Conservation (phyloP, 2,329 filamentous ascomycete genomes). For the Mycosphaerella arachidis region DNA sequence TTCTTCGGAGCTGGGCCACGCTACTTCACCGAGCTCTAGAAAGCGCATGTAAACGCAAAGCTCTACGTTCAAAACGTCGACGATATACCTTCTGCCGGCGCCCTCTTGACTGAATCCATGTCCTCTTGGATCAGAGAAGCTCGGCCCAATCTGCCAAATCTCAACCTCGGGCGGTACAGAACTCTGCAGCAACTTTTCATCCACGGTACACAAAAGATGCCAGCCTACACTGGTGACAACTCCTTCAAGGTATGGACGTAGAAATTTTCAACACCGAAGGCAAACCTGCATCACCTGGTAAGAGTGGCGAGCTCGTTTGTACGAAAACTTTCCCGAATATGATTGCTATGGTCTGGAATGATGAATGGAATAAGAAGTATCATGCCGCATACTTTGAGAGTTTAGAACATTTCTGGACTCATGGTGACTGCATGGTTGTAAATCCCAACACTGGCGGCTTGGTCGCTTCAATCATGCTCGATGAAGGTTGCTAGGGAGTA, state of each 20-base stretch:
- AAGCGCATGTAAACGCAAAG: conserved; percentile 37
- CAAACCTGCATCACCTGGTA: conserved; percentile 54
- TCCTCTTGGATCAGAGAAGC: conserved; percentile 3
- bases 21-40: conserved; percentile 65
- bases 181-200: conserved; percentile 61
- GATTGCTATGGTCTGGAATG: conserved; percentile 48
- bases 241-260: conserved; percentile 51
- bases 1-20: conserved; percentile 68
- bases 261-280: conserved; percentile 55
- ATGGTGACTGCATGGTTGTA: conserved; percentile 69
- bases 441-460: conserved; percentile 59
- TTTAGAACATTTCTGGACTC: conserved; percentile 63
- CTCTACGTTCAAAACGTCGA: conserved; percentile 4
- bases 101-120: conserved; percentile 1
- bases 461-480: too few species aligned
- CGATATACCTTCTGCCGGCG: conserved; percentile 6
- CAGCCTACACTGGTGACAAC: conserved; percentile 56
- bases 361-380: conserved; percentile 34
- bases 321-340: conserved; percentile 67
- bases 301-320: conserved; percentile 66
- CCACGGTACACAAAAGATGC: conserved; percentile 61
- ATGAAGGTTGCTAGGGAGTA: too few species aligned
- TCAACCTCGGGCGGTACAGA: conserved; percentile 70
- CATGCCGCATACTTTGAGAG: conserved; percentile 40
- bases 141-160: conserved; percentile 15